A percentile compares a stretch with the other conserved stretches of the same genome.
Conservation (phyloP, 2,329 filamentous ascomycete genomes). For the Aureobasidium subglaciale region DNA sequence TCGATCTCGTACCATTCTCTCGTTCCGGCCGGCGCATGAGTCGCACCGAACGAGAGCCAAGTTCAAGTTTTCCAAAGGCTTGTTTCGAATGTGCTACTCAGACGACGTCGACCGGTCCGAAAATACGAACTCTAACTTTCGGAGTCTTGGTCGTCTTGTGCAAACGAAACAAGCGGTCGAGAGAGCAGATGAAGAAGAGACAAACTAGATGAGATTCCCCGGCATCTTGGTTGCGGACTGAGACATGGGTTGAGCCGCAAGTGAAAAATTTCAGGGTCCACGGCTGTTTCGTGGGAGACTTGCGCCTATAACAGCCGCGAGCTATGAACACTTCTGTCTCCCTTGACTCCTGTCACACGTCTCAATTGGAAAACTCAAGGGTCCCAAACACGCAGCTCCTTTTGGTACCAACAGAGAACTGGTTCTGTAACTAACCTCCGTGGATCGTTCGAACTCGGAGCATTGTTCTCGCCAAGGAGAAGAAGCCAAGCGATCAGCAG, state of each 20-base stretch:
- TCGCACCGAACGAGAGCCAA: background rate
- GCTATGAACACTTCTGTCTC: background rate
- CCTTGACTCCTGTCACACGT: constrained; percentile 8
- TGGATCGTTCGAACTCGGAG: background rate
- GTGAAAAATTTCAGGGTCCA: background rate
- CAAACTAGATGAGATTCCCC: background rate
- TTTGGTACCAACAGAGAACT: background rate
- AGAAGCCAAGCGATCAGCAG: background rate
- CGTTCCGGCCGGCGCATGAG: background rate
- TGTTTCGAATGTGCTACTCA: background rate
- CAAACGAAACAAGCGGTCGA: background rate
- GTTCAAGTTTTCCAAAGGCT: background rate
- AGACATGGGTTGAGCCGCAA: background rate
- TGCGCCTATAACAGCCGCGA: background rate
- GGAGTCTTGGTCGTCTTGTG: background rate
- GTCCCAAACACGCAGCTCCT: background rate
- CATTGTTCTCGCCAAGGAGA: background rate
- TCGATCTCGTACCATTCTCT: constrained; percentile 3
- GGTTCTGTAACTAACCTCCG: background rate
- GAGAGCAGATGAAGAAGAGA: background rate
- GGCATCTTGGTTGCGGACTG: background rate
- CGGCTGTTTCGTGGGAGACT: background rate
- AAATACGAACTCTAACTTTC: background rate
- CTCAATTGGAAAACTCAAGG: background rate
- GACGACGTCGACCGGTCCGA: background rate